Evolutionary conservation across 495 filamentous ascomycete genomes (phyloP).

Genomic region (Tuber microsphaerosporum): DNA sequence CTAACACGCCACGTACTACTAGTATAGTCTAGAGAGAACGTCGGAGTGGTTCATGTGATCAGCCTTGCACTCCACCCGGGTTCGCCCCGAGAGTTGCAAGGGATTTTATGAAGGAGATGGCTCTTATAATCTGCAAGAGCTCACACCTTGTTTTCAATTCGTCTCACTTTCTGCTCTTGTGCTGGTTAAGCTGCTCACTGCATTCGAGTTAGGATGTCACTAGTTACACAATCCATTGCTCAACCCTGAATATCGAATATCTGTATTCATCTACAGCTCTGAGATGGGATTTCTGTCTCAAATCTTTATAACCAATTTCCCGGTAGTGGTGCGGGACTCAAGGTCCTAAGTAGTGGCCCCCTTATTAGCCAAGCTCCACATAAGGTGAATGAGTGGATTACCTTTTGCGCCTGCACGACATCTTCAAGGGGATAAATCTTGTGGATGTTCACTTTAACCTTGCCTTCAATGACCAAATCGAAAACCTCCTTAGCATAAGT

Average conservation of each 20-base stretch:
- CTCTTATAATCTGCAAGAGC: not conserved
- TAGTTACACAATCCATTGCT: constrained; percentile 14
- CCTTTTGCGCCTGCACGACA: constrained; percentile 62
- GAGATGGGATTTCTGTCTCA: not conserved
- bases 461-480: constrained; percentile 57
- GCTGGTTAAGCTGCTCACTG: not conserved
- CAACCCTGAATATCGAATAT: not conserved
- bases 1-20: not conserved
- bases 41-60: not conserved
- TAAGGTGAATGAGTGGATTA: constrained; percentile 36
- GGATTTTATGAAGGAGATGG: not conserved
- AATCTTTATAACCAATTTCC: constrained; percentile 60
- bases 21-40: not conserved
- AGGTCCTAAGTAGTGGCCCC: constrained; percentile 52
- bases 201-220: not conserved
- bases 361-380: constrained; percentile 9
- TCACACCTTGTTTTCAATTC: not conserved
- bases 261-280: not conserved
- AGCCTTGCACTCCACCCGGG: not conserved
- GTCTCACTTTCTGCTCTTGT: not conserved
- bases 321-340: constrained; percentile 73
- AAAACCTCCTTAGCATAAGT: constrained; percentile 68
- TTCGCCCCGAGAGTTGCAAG: not conserved
- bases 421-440: constrained; percentile 76
- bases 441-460: constrained; percentile 69